A percentile compares a stretch with the other conserved stretches of the same genome.
These are phyloP conservation scores for Epichloe festucae DNA, from an alignment of 2,329 filamentous ascomycete species.

Conservation along the genomic window DNA sequence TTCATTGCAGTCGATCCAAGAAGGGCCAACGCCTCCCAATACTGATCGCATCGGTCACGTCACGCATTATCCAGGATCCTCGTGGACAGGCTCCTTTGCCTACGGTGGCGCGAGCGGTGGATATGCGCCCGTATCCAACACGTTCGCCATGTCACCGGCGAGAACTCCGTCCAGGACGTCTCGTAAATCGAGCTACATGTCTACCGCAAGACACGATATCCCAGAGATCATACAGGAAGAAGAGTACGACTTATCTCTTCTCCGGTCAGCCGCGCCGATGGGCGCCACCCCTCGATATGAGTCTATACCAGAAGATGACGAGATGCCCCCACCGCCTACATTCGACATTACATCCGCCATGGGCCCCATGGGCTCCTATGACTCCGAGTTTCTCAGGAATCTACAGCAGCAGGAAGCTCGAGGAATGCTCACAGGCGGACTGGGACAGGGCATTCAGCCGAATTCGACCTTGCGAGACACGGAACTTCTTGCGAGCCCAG, in stretches of 20 bases:
- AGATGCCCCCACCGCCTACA: conserved; percentile 14
- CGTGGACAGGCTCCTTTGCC: conserved; percentile 17
- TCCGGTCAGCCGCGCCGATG: conserved; percentile 28
- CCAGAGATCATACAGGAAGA: conserved; percentile 24
- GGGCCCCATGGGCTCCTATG: conserved; percentile 31
- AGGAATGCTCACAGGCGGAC: conserved; percentile 43
- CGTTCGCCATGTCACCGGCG: not conserved
- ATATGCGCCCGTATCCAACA: conserved; percentile 17
- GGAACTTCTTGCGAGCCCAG: conserved; percentile 32
- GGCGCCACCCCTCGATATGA: conserved; percentile 21
- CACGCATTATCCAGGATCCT: conserved; percentile 10
- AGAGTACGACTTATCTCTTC: conserved; percentile 29
- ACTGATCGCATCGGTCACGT: conserved; percentile 8
- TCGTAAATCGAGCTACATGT: conserved; percentile 14
- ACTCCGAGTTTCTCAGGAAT: conserved; percentile 30
- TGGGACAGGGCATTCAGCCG: conserved; percentile 40
- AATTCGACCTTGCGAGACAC: conserved; percentile 33
- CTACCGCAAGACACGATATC: conserved; percentile 10
- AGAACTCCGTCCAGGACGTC: conserved; percentile 11
- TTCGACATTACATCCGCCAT: conserved; percentile 35
- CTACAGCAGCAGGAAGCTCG: conserved; percentile 40
- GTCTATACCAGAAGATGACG: conserved; percentile 18
- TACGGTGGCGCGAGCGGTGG: conserved; percentile 13
- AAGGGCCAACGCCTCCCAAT: conserved; percentile 7
- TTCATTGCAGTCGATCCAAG: conserved; percentile 7